Evolutionary conservation across 768 basidiomycete species (phyloP).

Genomic region (Rhizopogon vinicolor): DNA sequence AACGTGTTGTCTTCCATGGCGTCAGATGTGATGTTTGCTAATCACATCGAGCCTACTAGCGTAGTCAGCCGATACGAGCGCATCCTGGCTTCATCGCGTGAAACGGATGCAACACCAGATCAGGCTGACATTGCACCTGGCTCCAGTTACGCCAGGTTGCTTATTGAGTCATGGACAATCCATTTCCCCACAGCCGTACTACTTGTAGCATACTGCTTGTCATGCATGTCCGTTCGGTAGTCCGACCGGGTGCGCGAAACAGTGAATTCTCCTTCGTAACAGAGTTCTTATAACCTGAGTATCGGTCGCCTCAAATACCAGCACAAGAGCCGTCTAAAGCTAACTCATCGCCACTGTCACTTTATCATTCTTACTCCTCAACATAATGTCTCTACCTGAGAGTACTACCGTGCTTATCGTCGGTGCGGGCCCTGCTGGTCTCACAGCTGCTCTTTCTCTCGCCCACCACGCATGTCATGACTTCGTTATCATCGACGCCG

Average conservation of each 20-base stretch:
- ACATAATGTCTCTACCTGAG: background rate
- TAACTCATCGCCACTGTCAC: background rate
- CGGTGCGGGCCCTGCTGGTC: constrained; percentile 48
- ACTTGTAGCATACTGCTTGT: no score
- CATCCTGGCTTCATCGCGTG: background rate
- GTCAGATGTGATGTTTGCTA: no score
- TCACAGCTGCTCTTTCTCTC: constrained; percentile 43
- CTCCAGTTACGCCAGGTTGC: background rate
- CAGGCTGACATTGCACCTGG: no score
- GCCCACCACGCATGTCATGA: constrained; percentile 21
- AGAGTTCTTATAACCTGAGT: background rate
- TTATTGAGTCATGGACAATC: background rate
- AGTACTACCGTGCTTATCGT: constrained; percentile 41
- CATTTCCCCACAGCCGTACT: background rate
- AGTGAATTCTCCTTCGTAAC: background rate
- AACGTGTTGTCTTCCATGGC: no score
- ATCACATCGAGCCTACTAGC: no score
- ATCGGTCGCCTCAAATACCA: background rate
- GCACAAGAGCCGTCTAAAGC: background rate
- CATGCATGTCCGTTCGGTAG: background rate
- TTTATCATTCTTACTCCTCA: background rate
- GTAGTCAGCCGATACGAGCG: background rate
- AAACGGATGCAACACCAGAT: no score
- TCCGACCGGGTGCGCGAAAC: background rate
- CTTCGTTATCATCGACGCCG: constrained; percentile 35